Evolutionary conservation across 768 basidiomycete species (phyloP).

Genomic region (Suillus variegatus): DNA sequence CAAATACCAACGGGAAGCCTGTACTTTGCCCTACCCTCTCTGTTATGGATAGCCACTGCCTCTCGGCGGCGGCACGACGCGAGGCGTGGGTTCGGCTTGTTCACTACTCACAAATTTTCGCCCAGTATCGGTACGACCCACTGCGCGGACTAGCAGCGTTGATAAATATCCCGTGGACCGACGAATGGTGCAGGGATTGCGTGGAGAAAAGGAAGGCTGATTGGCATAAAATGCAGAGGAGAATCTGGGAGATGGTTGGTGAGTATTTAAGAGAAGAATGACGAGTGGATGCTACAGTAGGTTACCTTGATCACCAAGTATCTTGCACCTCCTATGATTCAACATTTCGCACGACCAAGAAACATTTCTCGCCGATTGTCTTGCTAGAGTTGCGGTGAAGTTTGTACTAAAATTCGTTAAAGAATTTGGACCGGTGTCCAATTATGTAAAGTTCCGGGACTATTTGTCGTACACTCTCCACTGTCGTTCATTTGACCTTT

Average conservation of each 20-base stretch:
- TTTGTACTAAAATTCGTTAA: background rate
- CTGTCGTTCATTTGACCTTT: background rate
- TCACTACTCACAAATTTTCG: constrained; percentile 25
- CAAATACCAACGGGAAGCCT: background rate
- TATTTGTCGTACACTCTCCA: background rate
- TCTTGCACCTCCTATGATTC: background rate
- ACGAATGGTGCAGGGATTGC: constrained; percentile 35
- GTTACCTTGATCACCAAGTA: too few relatives aligned
- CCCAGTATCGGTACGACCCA: constrained; percentile 33
- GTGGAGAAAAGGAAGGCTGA: background rate
- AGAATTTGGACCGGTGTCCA: background rate
- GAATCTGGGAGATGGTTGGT: background rate
- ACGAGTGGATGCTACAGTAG: background rate
- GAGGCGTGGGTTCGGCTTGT: constrained; percentile 12
- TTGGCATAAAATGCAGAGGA: background rate
- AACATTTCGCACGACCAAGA: background rate
- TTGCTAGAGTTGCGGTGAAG: background rate
- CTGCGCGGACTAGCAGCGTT: constrained; percentile 35
- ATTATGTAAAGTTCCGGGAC: background rate
- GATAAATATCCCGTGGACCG: constrained; percentile 23
- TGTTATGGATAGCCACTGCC: background rate
- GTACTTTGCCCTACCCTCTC: background rate
- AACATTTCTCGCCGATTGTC: background rate
- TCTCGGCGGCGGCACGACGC: background rate
- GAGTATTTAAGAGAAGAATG: background rate